phyloP scores from a whole-genome alignment of 140 eudicot species.

The Cichorium intybus region DNA sequence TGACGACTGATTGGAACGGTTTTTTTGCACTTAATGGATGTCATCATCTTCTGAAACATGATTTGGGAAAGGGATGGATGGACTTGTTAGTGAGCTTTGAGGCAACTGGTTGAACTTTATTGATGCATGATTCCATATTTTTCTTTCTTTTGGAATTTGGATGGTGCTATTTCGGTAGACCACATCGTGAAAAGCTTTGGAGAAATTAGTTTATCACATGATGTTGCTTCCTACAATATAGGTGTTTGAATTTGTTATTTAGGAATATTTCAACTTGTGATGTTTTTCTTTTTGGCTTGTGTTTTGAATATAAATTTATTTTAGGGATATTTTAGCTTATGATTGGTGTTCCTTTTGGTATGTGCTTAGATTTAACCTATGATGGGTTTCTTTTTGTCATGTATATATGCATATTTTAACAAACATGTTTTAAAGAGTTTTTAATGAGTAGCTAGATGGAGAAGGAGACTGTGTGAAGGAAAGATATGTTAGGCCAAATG shows the following conservation, averaged over 20 bases:
- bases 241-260: constrained; percentile 3
- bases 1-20: constrained; percentile 13
- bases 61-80: not conserved
- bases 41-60: constrained; percentile 7
- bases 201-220: not conserved
- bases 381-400: no score
- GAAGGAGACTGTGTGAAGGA: no score
- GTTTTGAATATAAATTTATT: not conserved
- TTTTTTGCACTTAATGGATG: constrained; percentile 15
- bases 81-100: constrained; percentile 1
- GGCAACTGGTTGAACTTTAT: not conserved
- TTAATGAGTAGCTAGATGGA: no score
- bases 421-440: not conserved
- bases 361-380: no score
- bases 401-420: no score
- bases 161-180: constrained; percentile 7
- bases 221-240: constrained; percentile 5
- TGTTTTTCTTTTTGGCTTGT: not conserved
- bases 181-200: not conserved
- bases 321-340: not conserved
- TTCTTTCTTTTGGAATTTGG: constrained; percentile 4
- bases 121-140: not conserved
- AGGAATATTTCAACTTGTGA: constrained; percentile 1
- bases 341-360: not conserved
- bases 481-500: no score